These are phyloP conservation scores for Tetraselmis striata DNA, from an alignment of 139 green algal genomes.

Conservation along the genomic window DNA sequence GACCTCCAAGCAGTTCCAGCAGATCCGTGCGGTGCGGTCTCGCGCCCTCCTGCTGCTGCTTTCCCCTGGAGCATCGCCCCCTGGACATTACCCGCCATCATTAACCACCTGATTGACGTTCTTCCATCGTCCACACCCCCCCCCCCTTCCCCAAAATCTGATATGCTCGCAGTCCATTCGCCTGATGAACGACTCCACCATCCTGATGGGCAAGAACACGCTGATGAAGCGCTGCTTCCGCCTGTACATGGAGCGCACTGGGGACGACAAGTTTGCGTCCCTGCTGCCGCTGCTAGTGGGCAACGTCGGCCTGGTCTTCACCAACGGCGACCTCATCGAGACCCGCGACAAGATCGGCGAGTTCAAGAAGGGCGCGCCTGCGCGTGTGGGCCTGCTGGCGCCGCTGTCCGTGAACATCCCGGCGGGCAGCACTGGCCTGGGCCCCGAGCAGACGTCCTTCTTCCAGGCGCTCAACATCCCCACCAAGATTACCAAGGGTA, in stretches of 20 bases:
- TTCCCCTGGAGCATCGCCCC: background rate
- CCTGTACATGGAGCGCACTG: slow-evolving; percentile 84
- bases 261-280: slow-evolving; percentile 75
- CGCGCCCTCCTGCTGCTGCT: background rate
- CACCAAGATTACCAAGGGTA: slow-evolving; percentile 99
- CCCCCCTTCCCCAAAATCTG: background rate
- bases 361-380: slow-evolving; percentile 88
- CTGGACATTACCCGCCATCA: too few relatives aligned
- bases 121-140: background rate
- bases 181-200: slow-evolving; percentile 49
- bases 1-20: slow-evolving; percentile 96
- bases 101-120: too few relatives aligned
- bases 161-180: too few relatives aligned
- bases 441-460: slow-evolving; percentile 98
- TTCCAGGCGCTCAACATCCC: slow-evolving; percentile 99
- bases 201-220: slow-evolving; percentile 99
- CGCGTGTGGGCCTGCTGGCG: slow-evolving; percentile 83
- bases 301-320: slow-evolving; percentile 99
- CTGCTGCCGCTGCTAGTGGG: slow-evolving; percentile 86
- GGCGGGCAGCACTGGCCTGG: slow-evolving; percentile 88
- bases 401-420: slow-evolving; percentile 84
- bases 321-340: slow-evolving; percentile 63
- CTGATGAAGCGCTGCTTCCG: slow-evolving; percentile 95
- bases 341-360: slow-evolving; percentile 78
- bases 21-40: slow-evolving; percentile 81